phyloP scores from a whole-genome alignment of 2,329 filamentous ascomycete genomes.

The Pseudocercospora eumusae region DNA sequence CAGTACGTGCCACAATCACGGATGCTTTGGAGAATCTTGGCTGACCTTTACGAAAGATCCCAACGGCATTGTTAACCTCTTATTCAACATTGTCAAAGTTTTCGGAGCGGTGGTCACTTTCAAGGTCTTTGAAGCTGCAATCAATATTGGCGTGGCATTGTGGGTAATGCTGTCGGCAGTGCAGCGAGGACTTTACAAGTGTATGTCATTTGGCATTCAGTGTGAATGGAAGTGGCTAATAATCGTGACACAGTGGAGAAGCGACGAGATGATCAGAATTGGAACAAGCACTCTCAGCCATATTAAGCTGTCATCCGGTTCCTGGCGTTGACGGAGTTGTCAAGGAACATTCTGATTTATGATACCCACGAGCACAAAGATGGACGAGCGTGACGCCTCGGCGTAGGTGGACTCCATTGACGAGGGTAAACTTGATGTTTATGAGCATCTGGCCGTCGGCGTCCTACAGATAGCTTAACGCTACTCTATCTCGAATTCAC shows the following conservation, averaged over 20 bases:
- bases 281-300: not conserved
- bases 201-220: not conserved
- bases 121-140: not conserved
- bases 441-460: not conserved
- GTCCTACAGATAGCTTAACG: not conserved
- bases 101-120: constrained; percentile 4
- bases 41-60: constrained; percentile 1
- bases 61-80: not conserved
- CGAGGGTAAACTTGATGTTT: no score
- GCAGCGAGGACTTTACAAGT: constrained; percentile 9
- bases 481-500: not conserved
- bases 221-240: not conserved
- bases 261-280: constrained; percentile 8
- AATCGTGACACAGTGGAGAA: not conserved
- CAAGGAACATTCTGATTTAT: not conserved
- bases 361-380: constrained; percentile 1
- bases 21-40: not conserved
- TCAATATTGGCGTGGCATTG: constrained; percentile 3
- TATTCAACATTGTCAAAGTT: constrained; percentile 4
- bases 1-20: not conserved
- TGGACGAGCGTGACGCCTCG: not conserved
- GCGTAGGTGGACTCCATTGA: not conserved
- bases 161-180: constrained; percentile 1
- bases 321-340: not conserved
- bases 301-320: not conserved